phyloP scores from a whole-genome alignment of 345 rosid genomes.

The Boechera divaricarpa region DNA sequence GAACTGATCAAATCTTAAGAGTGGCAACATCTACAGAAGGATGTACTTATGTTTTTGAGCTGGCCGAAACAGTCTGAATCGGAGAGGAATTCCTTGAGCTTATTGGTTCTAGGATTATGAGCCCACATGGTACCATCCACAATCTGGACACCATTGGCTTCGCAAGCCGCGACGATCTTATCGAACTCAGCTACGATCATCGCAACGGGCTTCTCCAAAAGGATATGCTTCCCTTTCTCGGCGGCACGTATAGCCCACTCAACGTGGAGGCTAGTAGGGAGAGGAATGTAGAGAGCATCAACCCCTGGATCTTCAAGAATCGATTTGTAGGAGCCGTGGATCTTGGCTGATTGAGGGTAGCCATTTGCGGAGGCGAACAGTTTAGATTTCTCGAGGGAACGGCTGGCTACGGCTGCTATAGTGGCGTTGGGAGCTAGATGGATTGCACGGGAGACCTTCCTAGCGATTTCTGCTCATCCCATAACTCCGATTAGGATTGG shows the following conservation, averaged over 20 bases:
- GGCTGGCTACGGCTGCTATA: constrained; percentile 75
- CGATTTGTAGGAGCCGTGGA: constrained; percentile 81
- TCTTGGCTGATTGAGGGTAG: constrained; percentile 61
- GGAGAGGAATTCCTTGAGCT: constrained; percentile 61
- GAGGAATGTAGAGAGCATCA: constrained; percentile 79
- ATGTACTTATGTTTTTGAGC: constrained; percentile 56
- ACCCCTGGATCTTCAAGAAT: constrained; percentile 74
- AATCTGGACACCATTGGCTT: constrained; percentile 76
- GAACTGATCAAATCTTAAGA: too few relatives aligned
- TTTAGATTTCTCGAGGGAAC: constrained; percentile 67
- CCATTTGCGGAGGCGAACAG: constrained; percentile 66
- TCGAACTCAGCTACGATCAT: constrained; percentile 70
- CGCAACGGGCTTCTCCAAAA: constrained; percentile 87
- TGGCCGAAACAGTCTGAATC: constrained; percentile 73
- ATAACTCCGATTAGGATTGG: constrained; percentile 68
- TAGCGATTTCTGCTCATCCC: constrained; percentile 87
- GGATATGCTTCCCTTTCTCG: constrained; percentile 77
- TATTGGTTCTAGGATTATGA: constrained; percentile 76
- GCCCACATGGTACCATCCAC: constrained; percentile 99
- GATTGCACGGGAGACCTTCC: constrained; percentile 78
- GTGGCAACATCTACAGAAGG: too few relatives aligned
- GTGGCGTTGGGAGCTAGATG: constrained; percentile 71
- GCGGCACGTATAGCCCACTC: constrained; percentile 78
- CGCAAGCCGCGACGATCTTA: constrained; percentile 66
- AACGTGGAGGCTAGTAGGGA: constrained; percentile 82